phyloP scores from a whole-genome alignment of 1,284 basidiomycete genomes.

The Irpex sp. region DNA sequence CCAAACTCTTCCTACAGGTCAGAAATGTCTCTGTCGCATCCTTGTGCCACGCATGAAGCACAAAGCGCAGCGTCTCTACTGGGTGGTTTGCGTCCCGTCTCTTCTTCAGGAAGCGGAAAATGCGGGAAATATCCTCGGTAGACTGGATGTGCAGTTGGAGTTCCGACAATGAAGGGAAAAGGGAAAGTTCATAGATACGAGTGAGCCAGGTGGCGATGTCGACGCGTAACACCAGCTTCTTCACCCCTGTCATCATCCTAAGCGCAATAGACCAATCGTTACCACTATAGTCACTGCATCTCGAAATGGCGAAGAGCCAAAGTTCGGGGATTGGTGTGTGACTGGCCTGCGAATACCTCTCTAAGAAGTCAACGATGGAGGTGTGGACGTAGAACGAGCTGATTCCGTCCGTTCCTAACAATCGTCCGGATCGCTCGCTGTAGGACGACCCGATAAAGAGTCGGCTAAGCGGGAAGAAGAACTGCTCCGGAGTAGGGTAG shows the following conservation, averaged over 20 bases:
- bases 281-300: background rate
- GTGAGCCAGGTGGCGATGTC: background rate
- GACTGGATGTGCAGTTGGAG: background rate
- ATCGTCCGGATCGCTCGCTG: background rate
- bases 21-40: background rate
- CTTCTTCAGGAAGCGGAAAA: background rate
- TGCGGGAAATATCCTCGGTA: background rate
- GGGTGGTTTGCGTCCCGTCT: background rate
- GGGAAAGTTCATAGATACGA: background rate
- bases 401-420: background rate
- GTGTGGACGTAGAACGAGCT: background rate
- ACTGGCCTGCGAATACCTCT: background rate
- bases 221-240: background rate
- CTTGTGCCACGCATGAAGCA: background rate
- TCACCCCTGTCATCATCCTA: background rate
- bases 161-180: background rate
- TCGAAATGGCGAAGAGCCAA: background rate
- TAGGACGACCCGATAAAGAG: background rate
- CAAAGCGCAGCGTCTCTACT: background rate
- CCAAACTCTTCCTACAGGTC: background rate
- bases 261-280: background rate
- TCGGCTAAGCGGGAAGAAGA: background rate
- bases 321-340: background rate
- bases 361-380: background rate
- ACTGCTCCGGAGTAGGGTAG: background rate